Conservation (phyloP, 257 asterid species). For the Solanum corneliomulleri region DNA sequence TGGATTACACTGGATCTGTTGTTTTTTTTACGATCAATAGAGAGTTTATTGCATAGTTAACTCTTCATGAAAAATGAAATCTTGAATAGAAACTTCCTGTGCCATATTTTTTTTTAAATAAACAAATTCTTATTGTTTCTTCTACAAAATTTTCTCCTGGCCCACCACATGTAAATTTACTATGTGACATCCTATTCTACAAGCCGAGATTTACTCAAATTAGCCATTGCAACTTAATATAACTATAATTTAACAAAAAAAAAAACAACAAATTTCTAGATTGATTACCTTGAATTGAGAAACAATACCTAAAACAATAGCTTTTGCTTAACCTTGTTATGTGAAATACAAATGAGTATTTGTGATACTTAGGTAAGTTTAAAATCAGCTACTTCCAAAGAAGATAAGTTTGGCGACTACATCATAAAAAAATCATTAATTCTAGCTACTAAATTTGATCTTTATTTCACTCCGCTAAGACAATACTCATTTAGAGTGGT, state of each 20-base stretch:
- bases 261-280: neutral
- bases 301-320: neutral
- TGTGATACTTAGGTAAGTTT: neutral
- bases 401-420: neutral
- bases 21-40: neutral
- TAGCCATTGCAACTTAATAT: neutral
- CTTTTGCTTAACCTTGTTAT: neutral
- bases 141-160: neutral
- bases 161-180: neutral
- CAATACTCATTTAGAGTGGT: neutral
- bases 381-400: neutral
- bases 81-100: neutral
- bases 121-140: neutral
- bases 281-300: neutral
- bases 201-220: neutral
- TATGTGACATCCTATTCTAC: neutral
- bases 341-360: neutral
- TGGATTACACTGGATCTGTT: neutral
- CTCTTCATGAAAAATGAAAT: neutral
- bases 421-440: neutral
- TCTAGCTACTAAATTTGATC: neutral
- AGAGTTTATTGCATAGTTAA: neutral
- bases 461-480: neutral
- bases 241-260: neutral
- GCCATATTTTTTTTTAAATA: neutral